These are phyloP conservation scores for Aphanoascus verrucosus DNA, from an alignment of 2,329 filamentous ascomycete genomes.

Conservation along the genomic window DNA sequence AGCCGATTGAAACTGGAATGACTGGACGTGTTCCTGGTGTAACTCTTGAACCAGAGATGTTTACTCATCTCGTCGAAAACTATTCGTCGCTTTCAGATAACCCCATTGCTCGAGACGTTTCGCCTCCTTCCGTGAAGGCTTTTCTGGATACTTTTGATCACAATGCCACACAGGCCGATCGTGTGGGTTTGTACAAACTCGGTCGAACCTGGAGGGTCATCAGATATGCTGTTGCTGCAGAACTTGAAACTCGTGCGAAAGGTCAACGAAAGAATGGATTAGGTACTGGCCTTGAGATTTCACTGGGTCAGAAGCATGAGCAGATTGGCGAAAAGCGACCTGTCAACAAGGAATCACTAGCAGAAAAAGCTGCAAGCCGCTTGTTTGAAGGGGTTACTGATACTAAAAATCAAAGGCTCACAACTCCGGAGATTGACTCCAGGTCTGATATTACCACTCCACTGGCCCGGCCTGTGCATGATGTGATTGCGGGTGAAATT, in stretches of 20 bases:
- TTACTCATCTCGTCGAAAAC: slow-evolving; percentile 34
- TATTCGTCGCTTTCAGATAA: slow-evolving; percentile 33
- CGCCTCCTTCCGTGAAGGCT: slow-evolving; percentile 22
- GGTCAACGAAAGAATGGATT: slow-evolving; percentile 20
- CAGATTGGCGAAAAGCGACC: slow-evolving; percentile 21
- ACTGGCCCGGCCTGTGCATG: slow-evolving; percentile 41
- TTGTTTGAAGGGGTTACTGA: slow-evolving; percentile 37
- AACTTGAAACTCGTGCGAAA: slow-evolving; percentile 36
- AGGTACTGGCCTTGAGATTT: slow-evolving; percentile 18
- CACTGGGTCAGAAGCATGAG: slow-evolving; percentile 24
- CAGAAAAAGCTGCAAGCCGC: slow-evolving; percentile 33
- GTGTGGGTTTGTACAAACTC: slow-evolving; percentile 40
- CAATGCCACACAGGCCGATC: slow-evolving; percentile 45
- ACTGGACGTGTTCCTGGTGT: slow-evolving; percentile 41
- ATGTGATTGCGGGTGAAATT: slow-evolving; percentile 14
- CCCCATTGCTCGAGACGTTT: slow-evolving; percentile 18
- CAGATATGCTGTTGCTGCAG: slow-evolving; percentile 41
- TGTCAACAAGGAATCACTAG: slow-evolving; percentile 23
- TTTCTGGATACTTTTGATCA: slow-evolving; percentile 40
- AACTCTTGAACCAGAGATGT: slow-evolving; percentile 32
- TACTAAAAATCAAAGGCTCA: slow-evolving; percentile 25
- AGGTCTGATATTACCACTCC: slow-evolving; percentile 48
- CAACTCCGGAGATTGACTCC: slow-evolving; percentile 35
- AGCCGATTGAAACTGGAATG: slow-evolving; percentile 40
- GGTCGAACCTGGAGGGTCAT: slow-evolving; percentile 52